These are phyloP conservation scores for Aspergillus hortae DNA, from an alignment of 2,329 filamentous ascomycete species.

Conservation along the genomic window DNA sequence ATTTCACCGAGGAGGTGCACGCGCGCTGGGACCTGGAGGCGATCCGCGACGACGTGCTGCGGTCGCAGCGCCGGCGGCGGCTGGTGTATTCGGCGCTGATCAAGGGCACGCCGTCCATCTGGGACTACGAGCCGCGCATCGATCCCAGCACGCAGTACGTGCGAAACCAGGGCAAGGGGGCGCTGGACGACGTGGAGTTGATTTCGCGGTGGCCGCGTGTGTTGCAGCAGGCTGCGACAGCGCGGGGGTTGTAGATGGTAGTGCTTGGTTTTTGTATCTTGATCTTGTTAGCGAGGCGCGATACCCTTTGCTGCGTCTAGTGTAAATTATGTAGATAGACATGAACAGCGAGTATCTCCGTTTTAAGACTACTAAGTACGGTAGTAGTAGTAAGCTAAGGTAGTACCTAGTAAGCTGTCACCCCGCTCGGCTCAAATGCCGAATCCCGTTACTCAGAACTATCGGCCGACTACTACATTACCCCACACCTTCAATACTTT, in stretches of 20 bases:
- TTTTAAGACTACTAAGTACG: too few species aligned
- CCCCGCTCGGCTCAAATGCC: not conserved
- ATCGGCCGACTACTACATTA: not conserved
- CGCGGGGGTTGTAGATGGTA: slow-evolving; percentile 1
- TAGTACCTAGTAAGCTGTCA: not conserved
- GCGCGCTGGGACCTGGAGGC: slow-evolving; percentile 75
- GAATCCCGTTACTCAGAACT: not conserved
- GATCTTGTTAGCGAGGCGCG: slow-evolving; percentile 24
- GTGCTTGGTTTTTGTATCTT: slow-evolving; percentile 2
- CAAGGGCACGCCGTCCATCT: slow-evolving; percentile 70
- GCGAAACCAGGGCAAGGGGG: slow-evolving; percentile 50
- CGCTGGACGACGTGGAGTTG: slow-evolving; percentile 39
- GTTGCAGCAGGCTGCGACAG: slow-evolving; percentile 30
- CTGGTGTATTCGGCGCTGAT: slow-evolving; percentile 78
- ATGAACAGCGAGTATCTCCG: not conserved
- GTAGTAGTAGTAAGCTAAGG: too few species aligned
- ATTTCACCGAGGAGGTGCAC: slow-evolving; percentile 70
- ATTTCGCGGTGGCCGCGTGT: slow-evolving; percentile 42
- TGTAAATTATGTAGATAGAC: not conserved
- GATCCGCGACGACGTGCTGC: slow-evolving; percentile 71
- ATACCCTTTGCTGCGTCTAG: slow-evolving; percentile 20
- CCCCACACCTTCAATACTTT: not conserved
- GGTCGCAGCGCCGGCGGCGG: slow-evolving; percentile 73
- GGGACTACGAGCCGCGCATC: slow-evolving; percentile 74
- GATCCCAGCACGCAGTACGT: slow-evolving; percentile 65